phyloP scores from a whole-genome alignment of 2,329 filamentous ascomycete species.

The Trichoderma simmonsii region DNA sequence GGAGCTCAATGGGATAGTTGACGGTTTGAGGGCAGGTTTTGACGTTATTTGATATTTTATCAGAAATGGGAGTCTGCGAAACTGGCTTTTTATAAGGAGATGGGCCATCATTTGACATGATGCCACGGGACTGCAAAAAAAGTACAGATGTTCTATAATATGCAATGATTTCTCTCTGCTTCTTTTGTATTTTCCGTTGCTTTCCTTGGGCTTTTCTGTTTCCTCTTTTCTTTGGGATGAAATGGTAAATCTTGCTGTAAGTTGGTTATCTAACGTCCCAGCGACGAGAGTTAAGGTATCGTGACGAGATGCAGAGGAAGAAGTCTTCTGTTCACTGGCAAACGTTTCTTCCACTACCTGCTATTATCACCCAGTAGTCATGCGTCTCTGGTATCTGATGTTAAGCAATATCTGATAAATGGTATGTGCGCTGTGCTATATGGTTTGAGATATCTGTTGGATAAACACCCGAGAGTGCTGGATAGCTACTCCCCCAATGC shows the following conservation, averaged over 20 bases:
- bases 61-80: conserved; percentile 1
- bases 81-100: neutral
- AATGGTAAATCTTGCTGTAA: neutral
- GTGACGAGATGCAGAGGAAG: neutral
- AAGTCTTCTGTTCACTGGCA: too few relatives aligned
- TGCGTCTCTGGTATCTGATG: too few relatives aligned
- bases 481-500: neutral
- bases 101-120: neutral
- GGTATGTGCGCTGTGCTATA: too few relatives aligned
- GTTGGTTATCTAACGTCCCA: neutral
- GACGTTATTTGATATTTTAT: neutral
- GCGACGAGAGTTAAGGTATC: neutral
- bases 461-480: neutral
- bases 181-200: neutral
- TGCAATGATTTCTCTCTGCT: neutral
- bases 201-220: neutral
- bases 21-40: neutral
- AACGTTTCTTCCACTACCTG: too few relatives aligned
- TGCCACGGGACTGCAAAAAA: neutral
- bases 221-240: neutral
- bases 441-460: neutral
- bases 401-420: too few relatives aligned
- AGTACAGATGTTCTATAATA: neutral
- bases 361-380: too few relatives aligned
- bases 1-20: conserved; percentile 2